Evolutionary conservation across 371 early-diverging fungal genomes (phyloP).

Genomic region (Umbelopsis sp.): DNA sequence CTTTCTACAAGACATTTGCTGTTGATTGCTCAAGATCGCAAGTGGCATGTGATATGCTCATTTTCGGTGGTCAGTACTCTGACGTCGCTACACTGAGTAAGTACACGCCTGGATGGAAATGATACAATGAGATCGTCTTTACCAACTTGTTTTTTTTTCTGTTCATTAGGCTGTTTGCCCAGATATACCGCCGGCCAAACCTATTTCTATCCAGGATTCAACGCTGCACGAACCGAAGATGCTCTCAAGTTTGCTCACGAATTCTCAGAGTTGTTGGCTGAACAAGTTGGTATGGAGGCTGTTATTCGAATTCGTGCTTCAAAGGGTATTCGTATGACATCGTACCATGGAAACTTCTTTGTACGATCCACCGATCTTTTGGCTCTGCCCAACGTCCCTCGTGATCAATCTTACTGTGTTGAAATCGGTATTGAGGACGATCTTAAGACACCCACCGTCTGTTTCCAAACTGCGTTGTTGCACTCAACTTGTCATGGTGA

Average conservation of each 20-base stretch:
- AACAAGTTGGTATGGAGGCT: conserved; percentile 92
- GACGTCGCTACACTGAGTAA: conserved; percentile 92
- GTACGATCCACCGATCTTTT: conserved; percentile 94
- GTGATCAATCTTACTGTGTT: conserved; percentile 93
- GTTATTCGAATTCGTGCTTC: conserved; percentile 95
- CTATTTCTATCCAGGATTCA: conserved; percentile 95
- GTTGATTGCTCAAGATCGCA: conserved; percentile 91
- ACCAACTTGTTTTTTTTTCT: neutral
- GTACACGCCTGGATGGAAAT: conserved; percentile 1
- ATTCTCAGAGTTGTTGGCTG: conserved; percentile 80
- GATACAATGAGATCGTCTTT: neutral
- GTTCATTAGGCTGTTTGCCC: conserved; percentile 62
- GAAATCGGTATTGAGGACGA: conserved; percentile 90
- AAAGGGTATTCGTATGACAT: conserved; percentile 83
- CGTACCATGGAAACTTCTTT: conserved; percentile 97
- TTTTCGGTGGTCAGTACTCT: conserved; percentile 87
- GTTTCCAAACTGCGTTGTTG: conserved; percentile 97
- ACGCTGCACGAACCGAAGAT: conserved; percentile 86
- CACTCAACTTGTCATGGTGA: conserved; percentile 87
- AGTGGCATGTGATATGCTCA: conserved; percentile 92
- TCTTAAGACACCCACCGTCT: conserved; percentile 77
- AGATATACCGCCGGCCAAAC: conserved; percentile 95
- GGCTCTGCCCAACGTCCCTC: conserved; percentile 92
- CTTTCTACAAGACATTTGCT: conserved; percentile 95
- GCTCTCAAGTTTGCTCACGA: conserved; percentile 89